Evolutionary conservation across 306 rosid genomes (phyloP).

Genomic region (Benincasa hispida): DNA sequence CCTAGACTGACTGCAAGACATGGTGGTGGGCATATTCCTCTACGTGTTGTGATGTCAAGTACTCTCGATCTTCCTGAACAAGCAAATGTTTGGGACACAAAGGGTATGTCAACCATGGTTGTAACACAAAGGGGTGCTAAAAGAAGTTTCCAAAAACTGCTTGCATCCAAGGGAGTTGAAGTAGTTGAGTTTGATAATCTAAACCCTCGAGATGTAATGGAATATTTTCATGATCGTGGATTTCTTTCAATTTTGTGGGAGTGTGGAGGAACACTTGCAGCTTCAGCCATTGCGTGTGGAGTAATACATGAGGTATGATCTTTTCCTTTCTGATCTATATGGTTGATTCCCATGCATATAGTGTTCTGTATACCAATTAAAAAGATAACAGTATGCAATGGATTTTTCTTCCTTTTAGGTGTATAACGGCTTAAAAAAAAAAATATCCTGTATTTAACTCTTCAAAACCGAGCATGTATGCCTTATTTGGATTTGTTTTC

Average conservation of each 20-base stretch:
- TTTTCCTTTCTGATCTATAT: background rate
- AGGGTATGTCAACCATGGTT: constrained; percentile 73
- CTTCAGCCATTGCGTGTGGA: constrained; percentile 86
- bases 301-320: constrained; percentile 65
- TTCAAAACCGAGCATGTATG: background rate
- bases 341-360: background rate
- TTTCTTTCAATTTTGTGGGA: constrained; percentile 90
- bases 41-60: constrained; percentile 65
- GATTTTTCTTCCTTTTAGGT: background rate
- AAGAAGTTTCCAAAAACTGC: constrained; percentile 75
- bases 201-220: constrained; percentile 80
- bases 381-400: background rate
- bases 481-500: background rate
- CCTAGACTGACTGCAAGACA: constrained; percentile 86
- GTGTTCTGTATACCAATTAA: background rate
- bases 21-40: constrained; percentile 82
- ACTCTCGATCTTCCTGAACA: constrained; percentile 79
- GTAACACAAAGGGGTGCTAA: constrained; percentile 87
- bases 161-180: constrained; percentile 95
- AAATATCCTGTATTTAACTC: background rate
- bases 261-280: constrained; percentile 91
- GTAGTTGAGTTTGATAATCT: constrained; percentile 85
- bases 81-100: constrained; percentile 69
- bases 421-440: background rate
- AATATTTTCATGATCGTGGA: constrained; percentile 80